phyloP scores from a whole-genome alignment of 2,329 filamentous ascomycete species.

The Colletotrichum melonis region DNA sequence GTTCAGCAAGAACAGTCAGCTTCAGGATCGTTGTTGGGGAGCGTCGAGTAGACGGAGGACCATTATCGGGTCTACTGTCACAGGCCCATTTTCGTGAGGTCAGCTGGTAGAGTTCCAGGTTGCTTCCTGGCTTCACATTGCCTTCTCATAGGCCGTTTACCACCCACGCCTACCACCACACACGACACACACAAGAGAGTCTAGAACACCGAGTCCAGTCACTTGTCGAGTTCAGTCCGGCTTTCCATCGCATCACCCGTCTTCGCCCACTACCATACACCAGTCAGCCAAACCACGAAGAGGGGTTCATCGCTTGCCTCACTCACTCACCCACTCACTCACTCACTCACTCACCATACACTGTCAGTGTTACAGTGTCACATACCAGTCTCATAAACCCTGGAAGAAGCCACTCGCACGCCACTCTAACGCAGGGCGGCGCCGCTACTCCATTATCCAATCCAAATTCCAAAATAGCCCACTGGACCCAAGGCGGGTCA shows the following conservation, averaged over 20 bases:
- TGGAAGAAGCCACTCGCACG: constrained; percentile 25
- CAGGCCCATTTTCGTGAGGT: constrained; percentile 29
- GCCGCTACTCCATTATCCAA: constrained; percentile 30
- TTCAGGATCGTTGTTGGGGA: background rate
- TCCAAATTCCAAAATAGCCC: constrained; percentile 12
- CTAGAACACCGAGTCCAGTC: background rate
- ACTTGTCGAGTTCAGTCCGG: constrained; percentile 1
- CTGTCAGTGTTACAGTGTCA: constrained; percentile 17
- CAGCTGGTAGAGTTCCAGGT: constrained; percentile 27
- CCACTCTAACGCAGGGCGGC: constrained; percentile 24
- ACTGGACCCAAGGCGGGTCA: constrained; percentile 29
- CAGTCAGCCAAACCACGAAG: constrained; percentile 10
- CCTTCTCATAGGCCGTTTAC: constrained; percentile 25
- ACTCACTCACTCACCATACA: background rate
- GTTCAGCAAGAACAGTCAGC: background rate
- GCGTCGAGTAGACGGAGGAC: constrained; percentile 12
- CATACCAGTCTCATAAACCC: constrained; percentile 7
- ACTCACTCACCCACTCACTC: background rate
- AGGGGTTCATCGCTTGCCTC: background rate
- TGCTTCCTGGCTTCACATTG: constrained; percentile 11
- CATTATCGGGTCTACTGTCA: constrained; percentile 20
- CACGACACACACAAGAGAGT: constrained; percentile 19
- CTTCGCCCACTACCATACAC: background rate
- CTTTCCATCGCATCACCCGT: constrained; percentile 24
- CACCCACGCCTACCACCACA: constrained; percentile 27